Evolutionary conservation across 1,284 basidiomycete genomes (phyloP), one percentile per base, ranked within the genome.

Genomic region (Ceratobasidium sp.): DNA sequence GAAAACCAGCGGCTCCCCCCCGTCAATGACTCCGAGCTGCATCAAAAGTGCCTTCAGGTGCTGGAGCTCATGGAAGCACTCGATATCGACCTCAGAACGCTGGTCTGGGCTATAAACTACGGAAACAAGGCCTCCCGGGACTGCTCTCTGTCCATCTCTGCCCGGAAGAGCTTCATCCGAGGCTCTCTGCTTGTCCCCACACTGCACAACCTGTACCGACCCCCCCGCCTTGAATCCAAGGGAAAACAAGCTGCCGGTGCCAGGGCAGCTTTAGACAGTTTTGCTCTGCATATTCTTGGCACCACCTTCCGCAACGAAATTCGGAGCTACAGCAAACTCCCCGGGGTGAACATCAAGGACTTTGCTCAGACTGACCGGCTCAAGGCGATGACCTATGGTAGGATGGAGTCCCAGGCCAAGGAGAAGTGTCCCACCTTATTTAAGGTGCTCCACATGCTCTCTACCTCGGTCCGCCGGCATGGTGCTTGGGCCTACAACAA

Each of bases 381-480:
- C 33, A 27, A 14, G 10, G 57, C 57, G 10, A 59, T 59, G 57
- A 59, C 57, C 27, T 59, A 59, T 14, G 27, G 30, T 5, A 2
- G 33, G 33, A 23, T 59, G 57, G 57, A 59, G 57, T 14, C 10
- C 14, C n/a, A 59, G 23, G 57, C 14, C 4, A 59, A 27, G 23
- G 5, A 23, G n/a, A 2, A 4, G 3, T 59, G 57, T 33, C 57
- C 57, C 2, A 59, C 14, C 20, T 27, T 59, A 12, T 59, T 59
- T 30, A 59, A 59, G 57, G n/a, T n/a, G n/a, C 35, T 62, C 3
- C 41, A 62, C n/a, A 62, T 62, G 59, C 59, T 62, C 1, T 4
- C 18, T 1, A 62, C 27, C 12, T 62, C 35, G 12, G 33, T 62
- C 1, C 41, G 38, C 10, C 35, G 59, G 3, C 1, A 30, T 1